Evolutionary conservation across 805 yeast species (phyloP).

Genomic region (Metschnikowia borealis): DNA sequence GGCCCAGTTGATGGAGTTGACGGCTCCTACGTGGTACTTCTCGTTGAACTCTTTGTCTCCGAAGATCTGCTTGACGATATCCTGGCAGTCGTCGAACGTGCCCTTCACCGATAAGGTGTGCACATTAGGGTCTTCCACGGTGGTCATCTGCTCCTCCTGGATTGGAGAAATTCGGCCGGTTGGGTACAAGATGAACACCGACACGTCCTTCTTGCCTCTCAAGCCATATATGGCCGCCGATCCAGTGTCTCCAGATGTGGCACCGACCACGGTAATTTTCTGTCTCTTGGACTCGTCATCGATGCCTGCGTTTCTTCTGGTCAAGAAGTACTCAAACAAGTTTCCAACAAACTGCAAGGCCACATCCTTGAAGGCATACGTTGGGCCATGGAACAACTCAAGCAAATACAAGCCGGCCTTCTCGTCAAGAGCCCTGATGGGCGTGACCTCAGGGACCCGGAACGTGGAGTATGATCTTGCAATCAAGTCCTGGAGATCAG

Average conservation of each 20-base stretch:
- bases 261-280: slow-evolving; percentile 93
- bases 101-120: slow-evolving; percentile 95
- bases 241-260: slow-evolving; percentile 98
- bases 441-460: slow-evolving; percentile 85
- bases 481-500: slow-evolving; percentile 62
- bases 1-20: slow-evolving; percentile 98
- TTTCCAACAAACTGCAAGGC: slow-evolving; percentile 98
- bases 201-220: slow-evolving; percentile 95
- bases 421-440: slow-evolving; percentile 62
- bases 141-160: slow-evolving; percentile 98
- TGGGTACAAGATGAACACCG: slow-evolving; percentile 94
- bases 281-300: slow-evolving; percentile 58
- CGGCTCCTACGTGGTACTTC: slow-evolving; percentile 93
- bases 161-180: slow-evolving; percentile 96
- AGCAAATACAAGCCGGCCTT: slow-evolving; percentile 63
- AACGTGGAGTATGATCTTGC: slow-evolving; percentile 82
- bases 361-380: slow-evolving; percentile 98
- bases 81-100: slow-evolving; percentile 98
- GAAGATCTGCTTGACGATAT: slow-evolving; percentile 87
- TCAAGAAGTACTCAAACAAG: slow-evolving; percentile 86
- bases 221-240: slow-evolving; percentile 98
- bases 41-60: slow-evolving; percentile 85
- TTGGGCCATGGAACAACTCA: slow-evolving; percentile 98
- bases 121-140: slow-evolving; percentile 87
- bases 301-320: slow-evolving; percentile 61